A percentile compares a stretch with the other conserved stretches of the same genome.
phyloP scores from a whole-genome alignment of 352 stramenopile species.

The Phytophthora fragariaefolia region DNA sequence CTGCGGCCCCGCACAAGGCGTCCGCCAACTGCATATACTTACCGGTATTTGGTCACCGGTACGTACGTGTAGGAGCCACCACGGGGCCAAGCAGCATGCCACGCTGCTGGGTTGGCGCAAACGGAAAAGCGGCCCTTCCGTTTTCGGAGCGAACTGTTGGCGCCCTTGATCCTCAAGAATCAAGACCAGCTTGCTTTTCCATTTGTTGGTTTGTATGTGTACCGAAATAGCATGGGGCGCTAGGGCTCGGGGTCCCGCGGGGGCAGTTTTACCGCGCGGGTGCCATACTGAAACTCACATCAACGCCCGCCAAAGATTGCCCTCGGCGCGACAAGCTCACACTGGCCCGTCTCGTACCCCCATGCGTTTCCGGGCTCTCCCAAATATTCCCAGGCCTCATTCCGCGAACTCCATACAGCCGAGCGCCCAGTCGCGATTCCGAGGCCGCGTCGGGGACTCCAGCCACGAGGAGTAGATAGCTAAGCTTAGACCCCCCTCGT shows the following conservation, averaged over 20 bases:
- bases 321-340: conserved; percentile 22
- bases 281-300: conserved; percentile 9
- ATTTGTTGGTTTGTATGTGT: no score
- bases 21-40: no score
- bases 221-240: no score
- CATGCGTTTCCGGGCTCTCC: conserved; percentile 21
- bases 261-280: background rate
- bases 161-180: no score
- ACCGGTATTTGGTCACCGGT: no score
- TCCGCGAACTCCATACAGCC: conserved; percentile 38
- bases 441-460: background rate
- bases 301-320: conserved; percentile 19
- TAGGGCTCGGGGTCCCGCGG: no score
- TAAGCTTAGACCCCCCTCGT: background rate
- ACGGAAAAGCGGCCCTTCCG: no score
- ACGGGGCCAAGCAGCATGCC: no score
- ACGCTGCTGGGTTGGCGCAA: no score
- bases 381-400: conserved; percentile 39
- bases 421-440: conserved; percentile 1
- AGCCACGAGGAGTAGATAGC: background rate
- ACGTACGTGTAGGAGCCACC: no score
- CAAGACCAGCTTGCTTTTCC: no score
- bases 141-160: no score
- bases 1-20: background rate
- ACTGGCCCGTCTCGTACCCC: conserved; percentile 10